These are phyloP conservation scores for Ambrosiella xylebori DNA, from an alignment of 2,329 filamentous ascomycete genomes.

Conservation along the genomic window DNA sequence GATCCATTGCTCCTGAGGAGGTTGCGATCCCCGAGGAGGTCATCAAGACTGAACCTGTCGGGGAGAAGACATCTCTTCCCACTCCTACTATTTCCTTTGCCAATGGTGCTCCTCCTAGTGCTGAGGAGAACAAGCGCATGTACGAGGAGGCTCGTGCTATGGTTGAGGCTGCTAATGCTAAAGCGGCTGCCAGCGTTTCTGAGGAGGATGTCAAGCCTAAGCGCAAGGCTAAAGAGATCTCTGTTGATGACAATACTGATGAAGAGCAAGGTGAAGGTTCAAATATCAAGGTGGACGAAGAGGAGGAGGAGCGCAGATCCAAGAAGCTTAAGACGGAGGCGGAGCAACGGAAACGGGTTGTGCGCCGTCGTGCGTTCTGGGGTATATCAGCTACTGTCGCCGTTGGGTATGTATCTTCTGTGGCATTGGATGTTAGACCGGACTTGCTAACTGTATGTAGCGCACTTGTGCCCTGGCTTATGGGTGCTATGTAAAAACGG, in stretches of 20 bases:
- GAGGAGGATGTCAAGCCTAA: slow-evolving; percentile 29
- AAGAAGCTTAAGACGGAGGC: slow-evolving; percentile 74
- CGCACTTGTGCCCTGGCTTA: slow-evolving; percentile 34
- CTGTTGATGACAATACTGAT: slow-evolving; percentile 38
- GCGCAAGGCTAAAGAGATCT: slow-evolving; percentile 58
- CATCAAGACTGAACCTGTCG: slow-evolving; percentile 47
- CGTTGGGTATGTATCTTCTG: slow-evolving; percentile 55
- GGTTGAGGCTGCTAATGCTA: slow-evolving; percentile 49
- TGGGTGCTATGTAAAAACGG: slow-evolving; percentile 29
- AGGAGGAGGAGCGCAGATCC: slow-evolving; percentile 29
- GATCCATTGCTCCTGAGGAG: slow-evolving; percentile 23
- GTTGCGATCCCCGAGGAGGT: slow-evolving; percentile 36
- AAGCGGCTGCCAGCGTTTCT: slow-evolving; percentile 23
- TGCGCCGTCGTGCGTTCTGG: slow-evolving; percentile 69
- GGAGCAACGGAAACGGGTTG: slow-evolving; percentile 68
- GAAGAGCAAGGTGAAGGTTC: slow-evolving; percentile 3
- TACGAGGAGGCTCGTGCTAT: slow-evolving; percentile 75
- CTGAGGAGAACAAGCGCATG: slow-evolving; percentile 67
- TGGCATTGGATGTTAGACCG: slow-evolving; percentile 3
- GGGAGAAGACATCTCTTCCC: slow-evolving; percentile 19
- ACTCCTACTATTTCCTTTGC: slow-evolving; percentile 19
- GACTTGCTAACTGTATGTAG: slow-evolving; percentile 17
- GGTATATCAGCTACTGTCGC: slow-evolving; percentile 76
- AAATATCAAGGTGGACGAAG: slow-evolving; percentile 24
- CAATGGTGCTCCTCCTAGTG: slow-evolving; percentile 49